Conservation (phyloP, 169 alveolate species). For the Eimeria maxima region DNA sequence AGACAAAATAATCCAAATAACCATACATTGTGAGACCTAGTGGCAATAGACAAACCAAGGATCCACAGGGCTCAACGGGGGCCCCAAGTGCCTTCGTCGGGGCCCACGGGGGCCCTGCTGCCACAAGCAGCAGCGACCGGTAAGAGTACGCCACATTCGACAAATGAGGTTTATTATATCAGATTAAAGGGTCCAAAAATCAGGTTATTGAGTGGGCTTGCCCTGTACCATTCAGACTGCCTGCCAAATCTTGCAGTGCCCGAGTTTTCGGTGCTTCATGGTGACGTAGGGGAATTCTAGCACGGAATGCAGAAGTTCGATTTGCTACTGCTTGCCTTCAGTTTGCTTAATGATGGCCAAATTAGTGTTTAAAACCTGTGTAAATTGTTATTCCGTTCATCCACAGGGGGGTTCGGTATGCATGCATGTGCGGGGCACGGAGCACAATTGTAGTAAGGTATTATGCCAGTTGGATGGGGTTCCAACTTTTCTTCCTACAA, state of each 20-base stretch:
- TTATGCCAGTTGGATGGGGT: too few relatives aligned
- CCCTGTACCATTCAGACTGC: neutral
- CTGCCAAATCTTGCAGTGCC: neutral
- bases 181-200: neutral
- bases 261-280: neutral
- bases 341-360: neutral
- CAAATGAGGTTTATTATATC: neutral
- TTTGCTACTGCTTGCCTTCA: neutral
- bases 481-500: too few relatives aligned
- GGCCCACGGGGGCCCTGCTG: constrained; percentile 7
- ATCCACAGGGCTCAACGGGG: neutral
- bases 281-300: neutral
- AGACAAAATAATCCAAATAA: neutral
- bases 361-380: too few relatives aligned
- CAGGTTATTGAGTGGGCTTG: neutral
- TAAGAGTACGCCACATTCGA: neutral
- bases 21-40: neutral
- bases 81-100: constrained; percentile 31
- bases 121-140: neutral
- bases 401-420: too few relatives aligned
- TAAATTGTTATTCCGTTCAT: too few relatives aligned
- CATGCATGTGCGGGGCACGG: too few relatives aligned
- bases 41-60: constrained; percentile 3
- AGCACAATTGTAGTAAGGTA: too few relatives aligned
- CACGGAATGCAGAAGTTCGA: neutral